Evolutionary conservation across 805 yeast genomes (phyloP), one percentile per base, ranked within the genome.

Genomic region (Torulaspora gathmanii): DNA sequence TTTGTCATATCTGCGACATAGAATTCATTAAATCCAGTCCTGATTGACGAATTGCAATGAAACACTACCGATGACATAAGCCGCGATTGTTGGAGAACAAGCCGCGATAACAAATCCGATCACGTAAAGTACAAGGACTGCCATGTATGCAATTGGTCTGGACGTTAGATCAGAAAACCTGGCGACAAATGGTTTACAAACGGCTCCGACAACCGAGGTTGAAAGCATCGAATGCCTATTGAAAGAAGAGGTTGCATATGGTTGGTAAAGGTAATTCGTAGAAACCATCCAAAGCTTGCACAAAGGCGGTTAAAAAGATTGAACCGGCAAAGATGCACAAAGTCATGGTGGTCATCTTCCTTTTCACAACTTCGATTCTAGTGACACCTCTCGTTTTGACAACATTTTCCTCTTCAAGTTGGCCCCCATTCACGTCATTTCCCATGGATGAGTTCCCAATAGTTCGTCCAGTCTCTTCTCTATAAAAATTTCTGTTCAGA

Each of bases 81-180:
- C 57, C 2, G 58, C 50, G 30, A 71, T 65, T 37, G 64, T 64
- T 23, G 55, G 61, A 16, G 70, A 60, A 31, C 65, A 59, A n/a
- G 73, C 69, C 47, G 66, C 57, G 39, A 69, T 56, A 36, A 70
- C 54, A 43, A 64, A 59, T 23, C 74, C 73, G 25, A 67, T 43
- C n/a, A 62, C 57, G 44, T 65, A 64, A 13, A 71, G 41, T 15
- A 53, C n/a, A 7, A 70, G 40, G 5, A 64, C 58, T 17, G 69
- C 25, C 11, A 59, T 46, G 41, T 69, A 69, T 7, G 72, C 69
- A 46, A 60, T 58, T n/a, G 70, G 65, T 48, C 74, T 64, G 3
- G 74, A 72, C 30, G 69, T 57, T 26, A 68, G 61, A 48, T 71
- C 74, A 2, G 74, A 61, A 22, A 70, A 37, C 52, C 70, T 71